Evolutionary conservation across 2,329 filamentous ascomycete genomes (phyloP).

Genomic region (Dothiorella sarmentorum): DNA sequence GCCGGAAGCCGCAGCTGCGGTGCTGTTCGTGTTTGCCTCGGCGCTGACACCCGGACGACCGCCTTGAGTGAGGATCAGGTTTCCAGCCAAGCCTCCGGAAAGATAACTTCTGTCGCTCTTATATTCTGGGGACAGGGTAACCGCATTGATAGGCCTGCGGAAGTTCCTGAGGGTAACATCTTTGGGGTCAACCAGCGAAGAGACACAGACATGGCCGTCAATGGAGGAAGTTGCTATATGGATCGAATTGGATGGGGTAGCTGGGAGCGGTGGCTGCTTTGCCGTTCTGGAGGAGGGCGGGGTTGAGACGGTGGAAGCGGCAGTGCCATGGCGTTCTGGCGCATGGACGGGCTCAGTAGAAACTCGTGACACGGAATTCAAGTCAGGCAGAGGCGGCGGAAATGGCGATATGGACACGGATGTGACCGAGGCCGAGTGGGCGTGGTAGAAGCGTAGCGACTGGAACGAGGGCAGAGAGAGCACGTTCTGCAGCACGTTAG

Average conservation of each 20-base stretch:
- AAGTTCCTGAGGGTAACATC: constrained; percentile 93
- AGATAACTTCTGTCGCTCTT: constrained; percentile 85
- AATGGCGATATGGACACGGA: constrained; percentile 86
- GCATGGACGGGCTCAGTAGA: constrained; percentile 34
- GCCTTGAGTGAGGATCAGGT: constrained; percentile 79
- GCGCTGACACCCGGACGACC: constrained; percentile 72
- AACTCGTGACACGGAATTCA: constrained; percentile 22
- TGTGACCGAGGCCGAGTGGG: constrained; percentile 88
- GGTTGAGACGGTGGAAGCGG: constrained; percentile 29
- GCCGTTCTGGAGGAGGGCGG: constrained; percentile 53
- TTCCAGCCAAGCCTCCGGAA: constrained; percentile 84
- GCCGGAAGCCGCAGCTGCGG: constrained; percentile 76
- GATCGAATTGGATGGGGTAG: constrained; percentile 82
- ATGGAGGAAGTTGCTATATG: constrained; percentile 91
- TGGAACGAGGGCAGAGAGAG: constrained; percentile 79
- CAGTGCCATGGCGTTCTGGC: constrained; percentile 37
- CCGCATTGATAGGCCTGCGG: constrained; percentile 83
- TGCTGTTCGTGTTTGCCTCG: constrained; percentile 85
- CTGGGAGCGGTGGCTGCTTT: constrained; percentile 62
- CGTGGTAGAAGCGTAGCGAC: constrained; percentile 79
- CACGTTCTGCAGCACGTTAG: constrained; percentile 61
- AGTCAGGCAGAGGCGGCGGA: constrained; percentile 56
- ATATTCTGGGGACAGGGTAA: constrained; percentile 92
- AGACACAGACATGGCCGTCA: constrained; percentile 91
- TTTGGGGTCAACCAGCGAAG: constrained; percentile 79